A percentile compares a stretch with the other conserved stretches of the same genome.
These are phyloP conservation scores for Ceratocystiopsis sp. DNA, from an alignment of 2,329 filamentous ascomycete genomes.

Conservation along the genomic window DNA sequence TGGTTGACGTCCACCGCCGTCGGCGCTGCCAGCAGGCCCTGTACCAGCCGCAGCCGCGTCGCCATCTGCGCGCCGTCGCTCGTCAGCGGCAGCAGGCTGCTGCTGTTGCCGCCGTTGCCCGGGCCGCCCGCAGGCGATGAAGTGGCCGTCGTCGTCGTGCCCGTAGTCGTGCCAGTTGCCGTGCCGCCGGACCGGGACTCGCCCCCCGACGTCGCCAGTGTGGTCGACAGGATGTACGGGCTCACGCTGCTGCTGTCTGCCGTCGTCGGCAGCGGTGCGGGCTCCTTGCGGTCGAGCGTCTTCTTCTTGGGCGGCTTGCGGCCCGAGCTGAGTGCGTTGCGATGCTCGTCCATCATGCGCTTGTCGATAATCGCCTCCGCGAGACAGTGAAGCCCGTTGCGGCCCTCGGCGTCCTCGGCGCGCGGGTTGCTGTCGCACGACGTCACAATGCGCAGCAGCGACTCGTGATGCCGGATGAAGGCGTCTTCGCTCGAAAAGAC, in stretches of 20 bases:
- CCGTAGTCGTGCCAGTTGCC: not conserved
- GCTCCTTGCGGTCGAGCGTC: slow-evolving; percentile 18
- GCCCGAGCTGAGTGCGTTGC: slow-evolving; percentile 13
- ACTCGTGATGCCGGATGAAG: slow-evolving; percentile 16
- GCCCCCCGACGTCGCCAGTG: not conserved
- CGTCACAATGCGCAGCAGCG: slow-evolving; percentile 21
- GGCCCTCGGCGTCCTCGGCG: slow-evolving; percentile 27
- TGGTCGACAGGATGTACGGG: slow-evolving; percentile 1
- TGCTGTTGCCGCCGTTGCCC: not conserved
- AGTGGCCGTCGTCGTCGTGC: not conserved
- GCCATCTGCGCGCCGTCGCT: slow-evolving; percentile 11
- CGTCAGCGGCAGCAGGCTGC: slow-evolving; percentile 6
- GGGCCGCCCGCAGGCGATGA: no score
- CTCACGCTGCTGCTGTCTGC: slow-evolving; percentile 2
- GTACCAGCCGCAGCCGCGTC: slow-evolving; percentile 13
- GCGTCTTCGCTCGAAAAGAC: slow-evolving; percentile 10
- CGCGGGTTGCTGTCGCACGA: slow-evolving; percentile 16
- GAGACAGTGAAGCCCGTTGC: slow-evolving; percentile 42
- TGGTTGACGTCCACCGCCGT: slow-evolving; percentile 31
- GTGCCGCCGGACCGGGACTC: no score
- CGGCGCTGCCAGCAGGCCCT: slow-evolving; percentile 18
- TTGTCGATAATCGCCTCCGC: slow-evolving; percentile 32
- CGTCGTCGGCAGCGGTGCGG: not conserved
- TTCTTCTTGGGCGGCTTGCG: slow-evolving; percentile 19
- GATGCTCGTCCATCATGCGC: slow-evolving; percentile 19